Percentiles rank a stretch among this genome's conserved stretches.
phyloP scores from a whole-genome alignment of 352 stramenopile species.

The Globisporangium apiculatum region DNA sequence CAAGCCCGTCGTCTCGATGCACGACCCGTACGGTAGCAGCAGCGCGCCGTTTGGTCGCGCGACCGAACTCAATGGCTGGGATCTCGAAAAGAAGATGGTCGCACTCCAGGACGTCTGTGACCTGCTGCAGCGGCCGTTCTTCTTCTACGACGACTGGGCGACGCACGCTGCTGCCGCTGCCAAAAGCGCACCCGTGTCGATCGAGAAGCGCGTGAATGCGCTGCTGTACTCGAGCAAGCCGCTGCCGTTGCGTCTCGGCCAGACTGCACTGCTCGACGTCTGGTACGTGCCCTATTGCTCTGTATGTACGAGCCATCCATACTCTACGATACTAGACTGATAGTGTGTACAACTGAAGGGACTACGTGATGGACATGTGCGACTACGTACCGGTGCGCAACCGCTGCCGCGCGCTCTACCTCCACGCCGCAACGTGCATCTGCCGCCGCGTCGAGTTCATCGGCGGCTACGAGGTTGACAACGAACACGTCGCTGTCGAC shows the following conservation, averaged over 20 bases:
- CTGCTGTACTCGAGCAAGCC: slow-evolving; percentile 72
- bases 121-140: slow-evolving; percentile 58
- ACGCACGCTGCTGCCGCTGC: slow-evolving; percentile 16
- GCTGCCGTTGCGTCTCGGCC: slow-evolving; percentile 51
- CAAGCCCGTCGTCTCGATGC: slow-evolving; percentile 26
- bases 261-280: slow-evolving; percentile 66
- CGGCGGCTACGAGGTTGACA: slow-evolving; percentile 49
- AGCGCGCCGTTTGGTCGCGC: slow-evolving; percentile 16
- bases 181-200: slow-evolving; percentile 19
- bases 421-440: slow-evolving; percentile 66
- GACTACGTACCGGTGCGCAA: slow-evolving; percentile 71
- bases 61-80: slow-evolving; percentile 63
- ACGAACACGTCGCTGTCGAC: slow-evolving; percentile 41
- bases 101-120: slow-evolving; percentile 49
- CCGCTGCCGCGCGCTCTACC: slow-evolving; percentile 57
- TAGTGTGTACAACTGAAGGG: slow-evolving; percentile 19
- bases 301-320: not conserved
- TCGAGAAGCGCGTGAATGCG: slow-evolving; percentile 42
- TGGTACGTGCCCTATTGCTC: slow-evolving; percentile 29
- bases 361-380: slow-evolving; percentile 80
- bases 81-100: slow-evolving; percentile 75
- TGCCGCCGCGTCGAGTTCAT: slow-evolving; percentile 78
- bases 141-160: slow-evolving; percentile 71
- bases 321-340: not conserved
- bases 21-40: slow-evolving; percentile 18